Conservation (phyloP, 768 basidiomycete species). For the Tremella fuciformis region DNA sequence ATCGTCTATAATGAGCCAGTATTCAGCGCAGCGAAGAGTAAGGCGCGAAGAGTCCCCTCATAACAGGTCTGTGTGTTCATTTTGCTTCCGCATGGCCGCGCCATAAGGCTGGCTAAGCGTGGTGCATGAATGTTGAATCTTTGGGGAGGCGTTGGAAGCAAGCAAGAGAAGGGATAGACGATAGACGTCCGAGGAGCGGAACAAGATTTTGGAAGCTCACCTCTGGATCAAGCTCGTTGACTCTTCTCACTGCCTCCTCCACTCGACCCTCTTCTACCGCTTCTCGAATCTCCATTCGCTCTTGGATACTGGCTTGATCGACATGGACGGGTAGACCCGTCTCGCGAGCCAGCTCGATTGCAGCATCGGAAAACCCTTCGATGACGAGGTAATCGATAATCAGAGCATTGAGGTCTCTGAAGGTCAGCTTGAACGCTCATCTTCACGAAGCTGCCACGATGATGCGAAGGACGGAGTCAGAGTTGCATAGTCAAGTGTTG, state of each 20-base stretch:
- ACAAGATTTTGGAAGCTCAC: slow-evolving; percentile 61
- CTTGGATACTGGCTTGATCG: slow-evolving; percentile 89
- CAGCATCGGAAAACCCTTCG: slow-evolving; percentile 94
- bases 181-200: background rate
- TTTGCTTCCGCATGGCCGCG: slow-evolving; percentile 83
- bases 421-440: slow-evolving; percentile 33
- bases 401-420: slow-evolving; percentile 86
- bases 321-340: slow-evolving; percentile 69
- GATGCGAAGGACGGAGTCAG: slow-evolving; percentile 30
- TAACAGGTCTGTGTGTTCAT: slow-evolving; percentile 59
- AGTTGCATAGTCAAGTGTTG: slow-evolving; percentile 74
- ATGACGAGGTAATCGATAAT: slow-evolving; percentile 98
- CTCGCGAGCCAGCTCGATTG: slow-evolving; percentile 89
- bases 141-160: slow-evolving; percentile 49
- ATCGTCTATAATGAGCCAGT: background rate
- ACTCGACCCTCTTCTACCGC: slow-evolving; percentile 91
- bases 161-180: background rate
- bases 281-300: slow-evolving; percentile 88
- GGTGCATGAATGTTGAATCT: slow-evolving; percentile 98
- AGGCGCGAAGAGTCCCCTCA: slow-evolving; percentile 44
- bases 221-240: slow-evolving; percentile 95
- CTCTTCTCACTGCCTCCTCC: slow-evolving; percentile 88
- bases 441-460: slow-evolving; percentile 13
- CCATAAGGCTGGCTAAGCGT: slow-evolving; percentile 69
- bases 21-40: slow-evolving; percentile 14